phyloP scores from a whole-genome alignment of 768 basidiomycete species.

The Phallus indusiatus region DNA sequence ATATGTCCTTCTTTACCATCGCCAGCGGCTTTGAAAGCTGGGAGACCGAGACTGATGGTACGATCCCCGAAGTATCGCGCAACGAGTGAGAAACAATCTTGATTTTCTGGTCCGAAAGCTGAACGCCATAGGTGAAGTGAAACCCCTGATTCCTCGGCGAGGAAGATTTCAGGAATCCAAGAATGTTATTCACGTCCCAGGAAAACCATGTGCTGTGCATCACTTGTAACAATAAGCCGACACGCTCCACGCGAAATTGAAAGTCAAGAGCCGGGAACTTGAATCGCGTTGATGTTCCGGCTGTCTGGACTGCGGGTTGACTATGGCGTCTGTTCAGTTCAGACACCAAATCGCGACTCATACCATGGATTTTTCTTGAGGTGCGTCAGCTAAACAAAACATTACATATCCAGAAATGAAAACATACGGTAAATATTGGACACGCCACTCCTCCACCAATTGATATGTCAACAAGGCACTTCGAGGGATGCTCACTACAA shows the following conservation, averaged over 20 bases:
- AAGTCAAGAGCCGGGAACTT: constrained; percentile 31
- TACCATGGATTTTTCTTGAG: constrained; percentile 41
- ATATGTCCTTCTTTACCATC: constrained; percentile 39
- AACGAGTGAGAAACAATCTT: constrained; percentile 39
- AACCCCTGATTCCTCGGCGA: constrained; percentile 18
- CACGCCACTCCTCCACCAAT: constrained; percentile 76
- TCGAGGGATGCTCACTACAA: constrained; percentile 46
- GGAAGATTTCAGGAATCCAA: constrained; percentile 37
- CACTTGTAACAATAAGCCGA: constrained; percentile 62
- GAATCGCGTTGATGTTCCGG: not conserved
- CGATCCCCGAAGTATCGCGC: constrained; percentile 24
- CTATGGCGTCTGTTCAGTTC: constrained; percentile 43
- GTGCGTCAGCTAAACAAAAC: not conserved
- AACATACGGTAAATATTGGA: constrained; percentile 61
- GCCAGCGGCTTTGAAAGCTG: constrained; percentile 56
- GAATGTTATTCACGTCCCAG: constrained; percentile 50
- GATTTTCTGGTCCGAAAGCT: constrained; percentile 51
- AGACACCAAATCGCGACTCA: constrained; percentile 52
- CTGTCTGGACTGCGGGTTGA: constrained; percentile 25
- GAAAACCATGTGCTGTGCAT: constrained; percentile 86
- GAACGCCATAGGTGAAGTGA: constrained; percentile 46
- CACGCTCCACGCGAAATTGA: constrained; percentile 39
- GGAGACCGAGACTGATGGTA: constrained; percentile 49
- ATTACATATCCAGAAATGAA: not conserved
- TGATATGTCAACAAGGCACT: constrained; percentile 72